Base-by-base conservation (phyloP, 345 rosid genomes). In the Carallia pectinifolia region DNA sequence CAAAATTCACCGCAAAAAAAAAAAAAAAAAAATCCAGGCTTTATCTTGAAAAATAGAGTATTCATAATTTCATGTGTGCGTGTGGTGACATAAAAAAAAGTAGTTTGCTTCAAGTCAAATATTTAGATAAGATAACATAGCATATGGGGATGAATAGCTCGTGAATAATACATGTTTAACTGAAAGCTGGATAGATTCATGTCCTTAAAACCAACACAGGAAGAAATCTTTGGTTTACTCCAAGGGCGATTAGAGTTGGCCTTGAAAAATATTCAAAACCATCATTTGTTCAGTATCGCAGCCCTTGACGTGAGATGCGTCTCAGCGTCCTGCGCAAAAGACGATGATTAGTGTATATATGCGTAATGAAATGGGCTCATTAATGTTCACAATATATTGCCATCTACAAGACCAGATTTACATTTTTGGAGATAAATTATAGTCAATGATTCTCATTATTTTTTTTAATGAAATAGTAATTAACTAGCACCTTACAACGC, bases 251-350 rank as follows among this genome's bases (percentile, higher is more conserved):
- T 55, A 69, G 36, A 64, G 68, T 10, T 29, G 54, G 61, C 61
- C 65, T 62, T 74, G 74, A 62, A 66, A 55, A 40, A 60, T 44
- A 10, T 12, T 64, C 80, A 75, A 69, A 68, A 36, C 67, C 63
- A 65, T 83, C 84, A 79, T 58, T 83, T 83, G 70, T 85, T 71
- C 40, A 60, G 69, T 7, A 79, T 53, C 54, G 82, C 69, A 29
- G 83, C 48, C 85, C 85, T 77, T 72, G 86, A 61, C 81, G 58
- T 68, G 60, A 79, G 74, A 62, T 70, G 83, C 79, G 81, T 85
- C 79, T 71, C 84, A 33, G 81, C 53, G 64, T 59, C 81, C 92
- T 88, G 79, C 58, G 16, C 29, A 6, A 64, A 66, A 66, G 23
- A 9, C 6, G 1, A 6, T 76, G 27, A 18, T 1, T 60, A 56